Percentiles rank a stretch among this genome's conserved stretches.
Evolutionary conservation across 108 stramenopile species (phyloP).

Genomic region (Conticribra guillardii): DNA sequence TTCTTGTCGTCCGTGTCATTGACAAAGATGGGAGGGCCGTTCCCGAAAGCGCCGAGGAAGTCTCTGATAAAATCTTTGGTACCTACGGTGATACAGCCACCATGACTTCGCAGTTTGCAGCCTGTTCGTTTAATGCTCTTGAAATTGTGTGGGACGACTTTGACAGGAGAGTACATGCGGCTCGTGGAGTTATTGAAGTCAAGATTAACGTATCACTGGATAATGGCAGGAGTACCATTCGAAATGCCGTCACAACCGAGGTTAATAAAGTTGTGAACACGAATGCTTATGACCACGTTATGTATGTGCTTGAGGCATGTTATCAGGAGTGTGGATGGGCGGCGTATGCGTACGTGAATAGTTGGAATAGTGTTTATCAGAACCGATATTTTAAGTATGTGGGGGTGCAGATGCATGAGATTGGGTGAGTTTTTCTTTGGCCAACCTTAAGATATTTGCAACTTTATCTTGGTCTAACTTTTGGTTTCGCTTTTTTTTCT

Average conservation of each 20-base stretch:
- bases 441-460: too few relatives aligned
- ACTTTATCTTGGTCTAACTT: too few relatives aligned
- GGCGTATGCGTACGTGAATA: too few relatives aligned
- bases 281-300: conserved; percentile 33
- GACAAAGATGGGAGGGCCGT: conserved; percentile 4
- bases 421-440: too few relatives aligned
- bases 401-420: too few relatives aligned
- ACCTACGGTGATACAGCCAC: conserved; percentile 36
- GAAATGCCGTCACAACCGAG: conserved; percentile 30
- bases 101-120: conserved; percentile 34
- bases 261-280: conserved; percentile 13
- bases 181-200: conserved; percentile 45
- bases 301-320: conserved; percentile 33
- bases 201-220: conserved; percentile 13
- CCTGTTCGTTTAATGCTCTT: conserved; percentile 34
- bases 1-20: conserved; percentile 20
- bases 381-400: too few relatives aligned
- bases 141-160: too few relatives aligned
- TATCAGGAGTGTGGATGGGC: conserved; percentile 32
- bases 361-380: too few relatives aligned
- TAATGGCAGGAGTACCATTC: neutral
- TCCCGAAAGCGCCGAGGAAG: neutral
- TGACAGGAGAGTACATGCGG: too few relatives aligned
- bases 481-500: too few relatives aligned
- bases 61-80: conserved; percentile 40